Percentiles rank a stretch among this genome's conserved stretches.
These are phyloP conservation scores for Plantago ovata DNA, from an alignment of 257 asterid species.

Conservation along the genomic window DNA sequence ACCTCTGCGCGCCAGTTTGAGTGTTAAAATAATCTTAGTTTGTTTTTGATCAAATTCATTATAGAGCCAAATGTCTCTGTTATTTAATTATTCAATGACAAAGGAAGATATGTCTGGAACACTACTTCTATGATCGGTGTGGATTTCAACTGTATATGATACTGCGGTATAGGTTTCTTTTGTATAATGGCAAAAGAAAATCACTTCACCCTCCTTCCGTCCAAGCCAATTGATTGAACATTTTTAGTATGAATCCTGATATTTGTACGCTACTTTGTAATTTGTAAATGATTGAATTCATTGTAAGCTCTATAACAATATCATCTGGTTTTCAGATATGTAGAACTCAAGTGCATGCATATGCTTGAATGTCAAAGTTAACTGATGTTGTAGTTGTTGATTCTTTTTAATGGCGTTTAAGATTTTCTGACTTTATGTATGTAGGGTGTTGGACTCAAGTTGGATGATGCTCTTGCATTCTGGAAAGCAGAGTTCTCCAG, in stretches of 20 bases:
- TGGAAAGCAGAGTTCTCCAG: slow-evolving; percentile 93
- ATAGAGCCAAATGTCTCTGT: no score
- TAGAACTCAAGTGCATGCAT: slow-evolving; percentile 9
- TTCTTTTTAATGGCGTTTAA: slow-evolving; percentile 23
- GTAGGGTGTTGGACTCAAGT: slow-evolving; percentile 91
- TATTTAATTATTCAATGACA: neutral
- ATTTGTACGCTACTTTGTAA: neutral
- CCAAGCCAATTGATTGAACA: slow-evolving; percentile 14
- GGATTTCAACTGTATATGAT: neutral
- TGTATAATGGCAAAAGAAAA: neutral
- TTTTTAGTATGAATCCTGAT: neutral
- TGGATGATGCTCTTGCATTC: slow-evolving; percentile 97
- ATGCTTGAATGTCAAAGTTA: neutral
- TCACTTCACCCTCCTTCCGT: neutral
- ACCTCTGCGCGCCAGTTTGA: slow-evolving; percentile 6
- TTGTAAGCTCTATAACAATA: neutral
- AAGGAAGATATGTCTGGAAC: slow-evolving; percentile 15
- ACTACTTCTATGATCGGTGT: neutral
- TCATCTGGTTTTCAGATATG: slow-evolving; percentile 5
- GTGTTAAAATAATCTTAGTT: slow-evolving; percentile 15
- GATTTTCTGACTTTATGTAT: slow-evolving; percentile 14
- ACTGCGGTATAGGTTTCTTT: slow-evolving; percentile 8
- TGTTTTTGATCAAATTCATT: no score
- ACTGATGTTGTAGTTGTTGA: slow-evolving; percentile 8
- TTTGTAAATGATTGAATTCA: neutral